A percentile compares a stretch with the other conserved stretches of the same genome.
phyloP scores from a whole-genome alignment of 257 asterid genomes.

The Petrea volubilis region DNA sequence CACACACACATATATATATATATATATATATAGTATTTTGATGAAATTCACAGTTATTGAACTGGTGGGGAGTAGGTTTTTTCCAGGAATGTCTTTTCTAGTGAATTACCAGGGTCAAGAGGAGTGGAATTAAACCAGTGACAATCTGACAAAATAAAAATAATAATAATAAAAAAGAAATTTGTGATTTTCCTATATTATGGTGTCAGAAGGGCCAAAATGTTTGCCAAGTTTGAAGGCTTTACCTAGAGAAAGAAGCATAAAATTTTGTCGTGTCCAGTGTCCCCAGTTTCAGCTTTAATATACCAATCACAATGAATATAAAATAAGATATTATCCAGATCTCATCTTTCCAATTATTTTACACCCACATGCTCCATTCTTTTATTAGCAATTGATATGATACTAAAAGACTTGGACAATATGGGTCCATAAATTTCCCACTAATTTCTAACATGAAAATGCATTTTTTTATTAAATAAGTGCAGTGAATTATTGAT shows the following conservation, averaged over 20 bases:
- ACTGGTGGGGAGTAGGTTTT: slow-evolving; percentile 13
- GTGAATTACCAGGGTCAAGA: slow-evolving; percentile 45
- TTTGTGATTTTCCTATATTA: slow-evolving; percentile 8
- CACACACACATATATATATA: neutral
- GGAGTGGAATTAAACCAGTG: slow-evolving; percentile 28
- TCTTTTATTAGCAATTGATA: neutral
- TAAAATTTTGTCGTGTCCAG: slow-evolving; percentile 37
- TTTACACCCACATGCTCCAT: slow-evolving; percentile 17
- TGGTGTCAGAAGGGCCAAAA: slow-evolving; percentile 24
- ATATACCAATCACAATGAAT: neutral
- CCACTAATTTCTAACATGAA: neutral
- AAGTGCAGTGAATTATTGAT: neutral
- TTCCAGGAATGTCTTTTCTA: slow-evolving; percentile 49
- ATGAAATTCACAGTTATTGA: slow-evolving; percentile 22
- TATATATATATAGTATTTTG: neutral
- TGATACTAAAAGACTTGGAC: neutral
- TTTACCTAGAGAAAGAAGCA: slow-evolving; percentile 51
- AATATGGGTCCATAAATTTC: neutral
- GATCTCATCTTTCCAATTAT: slow-evolving; percentile 26
- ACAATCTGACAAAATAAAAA: slow-evolving; percentile 35
- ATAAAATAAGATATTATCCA: neutral
- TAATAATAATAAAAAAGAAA: neutral
- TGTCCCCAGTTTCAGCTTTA: slow-evolving; percentile 14
- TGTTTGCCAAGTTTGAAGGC: slow-evolving; percentile 19
- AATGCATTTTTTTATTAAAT: neutral